Evolutionary conservation across 2,329 filamentous ascomycete genomes (phyloP).

Genomic region (Fusarium burgessii): DNA sequence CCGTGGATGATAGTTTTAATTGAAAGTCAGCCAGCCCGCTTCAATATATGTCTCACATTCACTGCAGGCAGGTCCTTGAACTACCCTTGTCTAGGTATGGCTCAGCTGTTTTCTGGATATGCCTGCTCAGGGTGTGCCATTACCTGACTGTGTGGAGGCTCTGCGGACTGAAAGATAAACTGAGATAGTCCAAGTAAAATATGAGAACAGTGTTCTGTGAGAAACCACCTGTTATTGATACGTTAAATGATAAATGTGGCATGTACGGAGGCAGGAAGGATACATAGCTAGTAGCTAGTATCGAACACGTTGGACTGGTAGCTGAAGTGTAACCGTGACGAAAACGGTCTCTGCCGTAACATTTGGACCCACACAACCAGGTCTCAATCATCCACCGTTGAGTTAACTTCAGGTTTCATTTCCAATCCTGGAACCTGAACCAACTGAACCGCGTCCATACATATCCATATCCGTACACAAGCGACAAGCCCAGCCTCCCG

Average conservation of each 20-base stretch:
- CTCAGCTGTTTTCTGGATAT: not conserved
- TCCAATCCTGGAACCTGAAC: slow-evolving; percentile 43
- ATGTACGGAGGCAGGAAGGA: not conserved
- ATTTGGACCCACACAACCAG: slow-evolving; percentile 43
- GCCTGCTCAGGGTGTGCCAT: not conserved
- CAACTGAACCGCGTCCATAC: slow-evolving; percentile 45
- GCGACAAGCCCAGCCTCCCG: slow-evolving; percentile 41
- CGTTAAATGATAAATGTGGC: not conserved
- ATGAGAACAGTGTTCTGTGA: not conserved
- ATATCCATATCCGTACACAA: slow-evolving; percentile 39
- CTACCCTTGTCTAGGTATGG: slow-evolving; percentile 17
- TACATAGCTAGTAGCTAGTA: not conserved
- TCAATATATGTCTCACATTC: slow-evolving; percentile 30
- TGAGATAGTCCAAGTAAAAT: not conserved
- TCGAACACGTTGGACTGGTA: not conserved
- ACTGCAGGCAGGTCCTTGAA: slow-evolving; percentile 17
- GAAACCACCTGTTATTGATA: not conserved
- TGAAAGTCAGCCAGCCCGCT: slow-evolving; percentile 1
- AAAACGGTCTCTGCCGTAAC: slow-evolving; percentile 34
- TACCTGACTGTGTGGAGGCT: not conserved
- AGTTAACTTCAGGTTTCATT: slow-evolving; percentile 42
- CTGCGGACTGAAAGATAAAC: not conserved
- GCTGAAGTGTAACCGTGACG: slow-evolving; percentile 31
- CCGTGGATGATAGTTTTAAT: not conserved
- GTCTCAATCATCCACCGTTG: slow-evolving; percentile 37